Percentiles rank a stretch among this genome's conserved stretches.
Evolutionary conservation across 768 basidiomycete species (phyloP).

Genomic region (Rubroboletus satanas): DNA sequence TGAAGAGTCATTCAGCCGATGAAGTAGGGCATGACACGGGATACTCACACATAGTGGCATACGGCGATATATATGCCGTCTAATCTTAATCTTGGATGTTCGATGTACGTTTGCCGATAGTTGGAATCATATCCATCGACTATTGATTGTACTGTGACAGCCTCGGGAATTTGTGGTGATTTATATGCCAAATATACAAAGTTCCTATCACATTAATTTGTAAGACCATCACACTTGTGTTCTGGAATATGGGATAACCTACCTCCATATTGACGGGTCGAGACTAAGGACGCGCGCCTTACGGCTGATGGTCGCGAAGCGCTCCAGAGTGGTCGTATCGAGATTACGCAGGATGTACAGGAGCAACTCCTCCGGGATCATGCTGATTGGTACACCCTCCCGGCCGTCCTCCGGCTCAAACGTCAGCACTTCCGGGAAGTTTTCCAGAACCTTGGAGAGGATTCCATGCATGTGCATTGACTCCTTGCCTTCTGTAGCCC

Average conservation of each 20-base stretch:
- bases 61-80: slow-evolving; percentile 92
- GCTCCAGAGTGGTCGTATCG: slow-evolving; percentile 66
- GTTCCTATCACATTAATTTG: slow-evolving; percentile 38
- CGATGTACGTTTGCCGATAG: slow-evolving; percentile 74
- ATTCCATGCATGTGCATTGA: slow-evolving; percentile 30
- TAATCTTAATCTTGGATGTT: slow-evolving; percentile 78
- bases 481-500: slow-evolving; percentile 40
- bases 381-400: slow-evolving; percentile 49
- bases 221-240: slow-evolving; percentile 5
- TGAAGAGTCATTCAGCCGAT: slow-evolving; percentile 1
- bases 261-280: slow-evolving; percentile 77
- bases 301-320: slow-evolving; percentile 69
- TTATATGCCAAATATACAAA: slow-evolving; percentile 65
- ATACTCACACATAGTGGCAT: slow-evolving; percentile 77
- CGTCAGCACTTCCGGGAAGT: slow-evolving; percentile 44
- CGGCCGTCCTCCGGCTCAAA: slow-evolving; percentile 73
- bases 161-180: slow-evolving; percentile 66
- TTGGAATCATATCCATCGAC: slow-evolving; percentile 53
- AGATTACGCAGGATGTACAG: slow-evolving; percentile 62
- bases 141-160: slow-evolving; percentile 47
- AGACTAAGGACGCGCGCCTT: slow-evolving; percentile 72
- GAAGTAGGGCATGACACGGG: background rate
- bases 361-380: slow-evolving; percentile 75
- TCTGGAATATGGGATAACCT: slow-evolving; percentile 12
- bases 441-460: slow-evolving; percentile 46